Percentiles rank a stretch among this genome's conserved stretches.
Conservation (phyloP, 352 stramenopile species). For the Phytophthora quininea region DNA sequence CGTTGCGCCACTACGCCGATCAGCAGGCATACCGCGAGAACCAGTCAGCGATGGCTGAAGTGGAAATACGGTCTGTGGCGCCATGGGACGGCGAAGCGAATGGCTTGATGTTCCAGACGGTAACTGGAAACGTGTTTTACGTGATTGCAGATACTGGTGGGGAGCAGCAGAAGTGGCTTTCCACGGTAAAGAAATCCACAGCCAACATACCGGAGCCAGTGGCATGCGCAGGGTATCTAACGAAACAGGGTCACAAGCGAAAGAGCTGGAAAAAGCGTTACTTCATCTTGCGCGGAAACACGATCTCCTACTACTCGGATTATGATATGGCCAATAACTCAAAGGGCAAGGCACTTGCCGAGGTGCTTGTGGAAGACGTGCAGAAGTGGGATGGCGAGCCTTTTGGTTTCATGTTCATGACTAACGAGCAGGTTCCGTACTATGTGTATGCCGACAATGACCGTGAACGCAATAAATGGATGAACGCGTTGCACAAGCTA, state of each 20-base stretch:
- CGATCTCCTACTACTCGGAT: slow-evolving; percentile 85
- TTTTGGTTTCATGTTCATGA: slow-evolving; percentile 92
- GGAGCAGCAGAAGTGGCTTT: slow-evolving; percentile 88
- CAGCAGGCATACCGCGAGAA: slow-evolving; percentile 88
- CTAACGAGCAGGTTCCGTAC: slow-evolving; percentile 88
- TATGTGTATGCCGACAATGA: slow-evolving; percentile 92
- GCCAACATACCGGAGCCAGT: slow-evolving; percentile 76
- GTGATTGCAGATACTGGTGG: slow-evolving; percentile 72
- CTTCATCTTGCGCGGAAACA: slow-evolving; percentile 82
- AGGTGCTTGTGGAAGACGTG: slow-evolving; percentile 86
- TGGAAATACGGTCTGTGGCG: slow-evolving; percentile 80
- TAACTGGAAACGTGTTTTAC: slow-evolving; percentile 87
- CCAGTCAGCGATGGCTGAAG: slow-evolving; percentile 83
- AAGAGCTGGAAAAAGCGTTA: slow-evolving; percentile 93
- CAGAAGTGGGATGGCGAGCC: slow-evolving; percentile 86
- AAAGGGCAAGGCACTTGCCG: slow-evolving; percentile 79
- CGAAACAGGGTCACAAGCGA: slow-evolving; percentile 90
- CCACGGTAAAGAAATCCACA: slow-evolving; percentile 72
- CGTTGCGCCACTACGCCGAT: slow-evolving; percentile 82
- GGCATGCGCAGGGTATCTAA: slow-evolving; percentile 84
- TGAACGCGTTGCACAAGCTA: slow-evolving; percentile 84
- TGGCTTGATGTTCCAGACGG: slow-evolving; percentile 87
- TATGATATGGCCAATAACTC: slow-evolving; percentile 86
- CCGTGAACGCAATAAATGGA: slow-evolving; percentile 88
- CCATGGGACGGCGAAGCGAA: slow-evolving; percentile 83